Conservation (phyloP, 176 grass and related monocot species). For the Triticum turgidum region DNA sequence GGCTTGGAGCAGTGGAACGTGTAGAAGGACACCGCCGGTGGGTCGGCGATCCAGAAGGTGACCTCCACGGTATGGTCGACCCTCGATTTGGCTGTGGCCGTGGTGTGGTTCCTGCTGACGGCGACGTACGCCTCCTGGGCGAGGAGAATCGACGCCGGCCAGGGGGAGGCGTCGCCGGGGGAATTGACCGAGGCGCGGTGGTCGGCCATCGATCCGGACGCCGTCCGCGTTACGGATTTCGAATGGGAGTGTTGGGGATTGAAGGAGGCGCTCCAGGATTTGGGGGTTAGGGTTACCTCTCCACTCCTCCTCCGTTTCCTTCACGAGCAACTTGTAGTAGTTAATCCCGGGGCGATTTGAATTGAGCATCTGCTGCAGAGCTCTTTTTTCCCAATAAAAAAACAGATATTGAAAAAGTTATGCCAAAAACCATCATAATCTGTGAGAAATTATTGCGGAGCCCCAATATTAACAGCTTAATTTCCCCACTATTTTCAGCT, state of each 20-base stretch:
- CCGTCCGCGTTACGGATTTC: neutral
- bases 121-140: neutral
- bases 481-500: too few relatives aligned
- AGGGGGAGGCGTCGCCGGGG: neutral
- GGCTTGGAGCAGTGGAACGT: neutral
- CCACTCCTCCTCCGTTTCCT: neutral
- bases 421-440: too few relatives aligned
- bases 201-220: neutral
- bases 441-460: too few relatives aligned
- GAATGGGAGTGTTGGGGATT: neutral
- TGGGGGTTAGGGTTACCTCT: neutral
- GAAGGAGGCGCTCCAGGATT: neutral
- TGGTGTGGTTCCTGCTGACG: neutral
- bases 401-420: too few relatives aligned
- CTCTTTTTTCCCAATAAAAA: too few relatives aligned
- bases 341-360: too few relatives aligned
- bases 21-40: neutral
- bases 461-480: too few relatives aligned
- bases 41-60: neutral
- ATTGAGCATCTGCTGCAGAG: too few relatives aligned
- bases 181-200: neutral
- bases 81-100: constrained; percentile 5
- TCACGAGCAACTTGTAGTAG: too few relatives aligned
- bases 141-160: constrained; percentile 5
- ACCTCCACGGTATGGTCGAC: neutral